Evolutionary conservation across 139 green algal genomes (phyloP), one percentile per base, ranked within the genome.

Genomic region (Pleodorina starrii): DNA sequence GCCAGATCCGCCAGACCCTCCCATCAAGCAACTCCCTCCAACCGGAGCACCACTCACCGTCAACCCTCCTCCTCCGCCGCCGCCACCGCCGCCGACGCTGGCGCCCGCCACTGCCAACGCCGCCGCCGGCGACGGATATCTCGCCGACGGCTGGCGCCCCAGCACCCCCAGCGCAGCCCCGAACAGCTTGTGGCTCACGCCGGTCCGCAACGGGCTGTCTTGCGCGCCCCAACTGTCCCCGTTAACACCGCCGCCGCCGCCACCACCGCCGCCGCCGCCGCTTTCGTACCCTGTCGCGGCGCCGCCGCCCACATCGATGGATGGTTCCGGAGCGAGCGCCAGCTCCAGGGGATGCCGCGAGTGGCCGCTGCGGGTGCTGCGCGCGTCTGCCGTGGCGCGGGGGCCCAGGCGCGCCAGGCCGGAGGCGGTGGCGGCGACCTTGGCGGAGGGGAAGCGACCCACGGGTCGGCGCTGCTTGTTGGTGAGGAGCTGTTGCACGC

Each of bases 281-380:
- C 68, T 46, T 4, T 73, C 63, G 63, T 35, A 38, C 12, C 63
- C 63, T 38, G 63, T 73, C 35, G 32, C 25, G 38, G 32, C n/a
- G 29, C 68, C 68, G 35, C 68, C 35, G 38, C 38, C 68, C 63
- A 17, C 32, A 46, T 76, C 35, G n/a, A 76, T 46, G 36, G 35
- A 46, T 1, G 74, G 74, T 48, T 82, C 74, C 44, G 74, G 74
- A 43, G 74, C 74, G 9, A 3, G 66, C 44, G 74, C 74, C 27
- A 82, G 74, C 27, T 82, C 74, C n/a, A 82, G 43, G 7, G 74
- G 74, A 27, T 82, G 43, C 27, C 74, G 74, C 14, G 43, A 36
- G 11, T 57, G 38, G 72, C 23, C 16, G 69, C 69, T 35, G 69
- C 36, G n/a, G 35, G 17, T 1, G 69, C 69, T 73, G 63, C 63